Base-by-base conservation (phyloP, 1,139 yeast genomes). In the Geotrichum cucujoidarum region DNA sequence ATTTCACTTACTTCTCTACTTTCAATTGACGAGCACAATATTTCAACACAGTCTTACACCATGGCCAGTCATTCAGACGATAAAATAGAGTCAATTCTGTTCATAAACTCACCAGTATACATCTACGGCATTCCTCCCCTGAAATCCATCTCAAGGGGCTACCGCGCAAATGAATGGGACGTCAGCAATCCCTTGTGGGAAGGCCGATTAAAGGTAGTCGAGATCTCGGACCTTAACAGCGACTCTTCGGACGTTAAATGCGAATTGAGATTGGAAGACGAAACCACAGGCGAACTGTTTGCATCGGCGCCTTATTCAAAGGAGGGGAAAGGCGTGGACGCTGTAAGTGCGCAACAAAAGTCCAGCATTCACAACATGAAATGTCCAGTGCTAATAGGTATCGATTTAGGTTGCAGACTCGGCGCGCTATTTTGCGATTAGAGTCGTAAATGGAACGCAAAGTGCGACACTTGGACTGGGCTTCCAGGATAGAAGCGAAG, bases 401-500 rank as follows among this genome's bases (percentile, higher is more conserved):
- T 29, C 35, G 13, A 2, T 21, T 6, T 17, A 41, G 50, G 40
- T 60, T 1, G 40, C 54, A 2, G 70, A 66, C 48, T 63, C 68
- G 36, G 55, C 62, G 3, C 55, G 69, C 33, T 65, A 56, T 48
- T 66, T 63, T 51, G 67, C 65, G 37, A 53, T 66, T 14, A 53
- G 63, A 4, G 64, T 66, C 17, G 68, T 59, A 14, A 63, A 65
- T 48, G 68, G 65, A 24, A 48, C 54, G 7, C 52, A 64, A 35
- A 59, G 60, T 24, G 72, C 71, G 5, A 58, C 59, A 31, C 59
- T 74, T 30, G 77, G 77, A 14, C 55, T 73, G 52, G 70, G 71
- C 25, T 72, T 73, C 49, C 58, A 60, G 1, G 70, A 70, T 53
- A 55, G 67, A 14, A 54, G 57, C 32, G 65, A 63, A 29, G 64